These are phyloP conservation scores for Apiospora rasikravindrae DNA, from an alignment of 2,329 filamentous ascomycete species.

Conservation along the genomic window DNA sequence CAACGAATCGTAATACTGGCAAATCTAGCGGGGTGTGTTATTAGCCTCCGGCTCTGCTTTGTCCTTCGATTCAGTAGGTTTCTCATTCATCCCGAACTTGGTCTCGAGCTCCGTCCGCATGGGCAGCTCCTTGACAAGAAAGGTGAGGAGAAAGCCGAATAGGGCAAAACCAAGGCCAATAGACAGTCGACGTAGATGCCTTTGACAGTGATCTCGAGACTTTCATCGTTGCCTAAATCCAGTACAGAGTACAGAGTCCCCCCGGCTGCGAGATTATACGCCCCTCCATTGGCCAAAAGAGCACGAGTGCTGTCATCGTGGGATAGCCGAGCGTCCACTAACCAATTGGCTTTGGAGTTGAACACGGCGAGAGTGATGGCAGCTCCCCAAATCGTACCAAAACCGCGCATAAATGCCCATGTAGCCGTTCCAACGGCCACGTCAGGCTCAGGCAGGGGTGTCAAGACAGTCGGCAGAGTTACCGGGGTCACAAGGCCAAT, in stretches of 20 bases:
- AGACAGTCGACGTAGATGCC: conserved; percentile 32
- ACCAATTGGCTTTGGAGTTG: conserved; percentile 26
- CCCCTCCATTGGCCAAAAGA: conserved; percentile 26
- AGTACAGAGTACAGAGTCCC: conserved; percentile 33
- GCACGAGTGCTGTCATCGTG: conserved; percentile 19
- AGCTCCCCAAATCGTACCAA: conserved; percentile 48
- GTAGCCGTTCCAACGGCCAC: conserved; percentile 40
- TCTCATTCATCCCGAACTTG: conserved; percentile 37
- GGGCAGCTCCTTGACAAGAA: conserved; percentile 42
- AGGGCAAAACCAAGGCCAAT: conserved; percentile 41
- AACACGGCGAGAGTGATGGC: conserved; percentile 46
- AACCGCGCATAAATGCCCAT: conserved; percentile 45
- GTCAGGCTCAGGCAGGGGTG: conserved; percentile 36
- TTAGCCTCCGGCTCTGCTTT: too few relatives aligned
- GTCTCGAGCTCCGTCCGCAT: conserved; percentile 45
- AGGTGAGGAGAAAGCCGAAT: conserved; percentile 40
- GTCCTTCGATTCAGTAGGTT: too few relatives aligned
- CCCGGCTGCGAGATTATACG: conserved; percentile 31
- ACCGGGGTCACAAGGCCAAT: conserved; percentile 44
- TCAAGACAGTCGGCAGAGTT: conserved; percentile 45
- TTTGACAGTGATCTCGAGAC: too few relatives aligned
- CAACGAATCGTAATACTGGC: too few relatives aligned
- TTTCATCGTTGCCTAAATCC: too few relatives aligned
- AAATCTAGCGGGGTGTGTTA: too few relatives aligned
- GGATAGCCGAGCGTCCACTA: not conserved